Evolutionary conservation across 345 rosid genomes (phyloP), one percentile per base, ranked within the genome.

Genomic region (Rhodamnia rubescens): DNA sequence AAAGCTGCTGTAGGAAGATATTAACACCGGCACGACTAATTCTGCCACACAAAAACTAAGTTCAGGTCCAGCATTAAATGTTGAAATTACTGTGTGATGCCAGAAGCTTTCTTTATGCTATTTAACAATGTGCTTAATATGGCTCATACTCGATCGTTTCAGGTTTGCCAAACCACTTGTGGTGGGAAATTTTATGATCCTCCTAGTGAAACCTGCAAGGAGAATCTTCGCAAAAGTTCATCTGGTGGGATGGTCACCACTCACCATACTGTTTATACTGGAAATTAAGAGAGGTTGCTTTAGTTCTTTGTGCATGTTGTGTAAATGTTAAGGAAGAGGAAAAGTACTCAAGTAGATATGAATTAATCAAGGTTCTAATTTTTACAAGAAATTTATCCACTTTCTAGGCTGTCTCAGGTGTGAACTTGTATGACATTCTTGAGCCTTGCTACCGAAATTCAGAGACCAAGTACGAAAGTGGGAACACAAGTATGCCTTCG

Each of bases 381-480:
- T 12, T 22, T 7, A 0, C 18, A 7, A 44, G 27, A 24, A 20
- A 8, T 40, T 53, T 36, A 42, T 54, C 82, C 11, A 40, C 21
- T 10, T 82, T 52, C 42, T n/a, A 93, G 95, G 90, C 90, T 21
- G 3, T 92, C 14, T 6, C 1, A 0, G 91, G 87, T 9, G 78
- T 93, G 32, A 93, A 93, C 85, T 20, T 74, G 7, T 91, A 93
- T 24, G 83, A 90, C 90, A 90, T 92, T 42, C 93, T 93, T 44
- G 92, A 92, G 74, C 90, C 92, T 3, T 92, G 95, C 88, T 90
- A 86, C 87, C 91, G 87, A 52, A 82, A 86, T 29, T 90, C 92
- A 5, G 82, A 22, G 27, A 52, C 86, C 15, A 52, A 36, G 58
- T 7, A 53, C 2, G 52, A 58, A 32, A 29, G 69, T 83, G 6